Evolutionary conservation across 164 flowering plant genomes (phyloP), one percentile per base, ranked within the genome.

Genomic region (Euptelea pleiosperma): DNA sequence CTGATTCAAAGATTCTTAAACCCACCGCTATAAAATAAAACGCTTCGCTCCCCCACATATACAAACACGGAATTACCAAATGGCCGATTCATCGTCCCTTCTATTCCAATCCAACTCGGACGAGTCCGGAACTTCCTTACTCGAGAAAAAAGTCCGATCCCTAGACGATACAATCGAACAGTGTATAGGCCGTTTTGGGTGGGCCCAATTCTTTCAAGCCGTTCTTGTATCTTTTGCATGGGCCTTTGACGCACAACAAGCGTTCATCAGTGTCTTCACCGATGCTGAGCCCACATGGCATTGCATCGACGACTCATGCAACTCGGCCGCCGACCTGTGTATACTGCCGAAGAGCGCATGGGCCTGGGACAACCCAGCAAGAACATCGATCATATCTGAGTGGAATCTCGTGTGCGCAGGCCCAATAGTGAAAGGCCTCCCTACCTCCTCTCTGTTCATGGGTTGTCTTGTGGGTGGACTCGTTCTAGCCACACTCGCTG

Each of bases 381-480:
- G 55, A 29, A 34, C 73, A 1, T 70, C 86, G 1, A 62, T 69
- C 28, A 48, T 85, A 8, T 81, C 89, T 0, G 82, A 83, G 25
- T 85, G 83, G 83, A 59, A 46, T 9, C 69, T 83, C 0, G 40
- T 67, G 31, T 77, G 85, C 41, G 35, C 75, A 3, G 54, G 57
- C 29, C 58, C 86, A 0, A 6, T 86, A 43, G 2, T 86, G 34
- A 61, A 56, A 0, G 81, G 89, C 25, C 42, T 86, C 1, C 85
- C 89, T 0, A 67, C 84, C 0, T 73, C 89, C 2, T 65, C 84
- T 15, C 82, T 79, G 67, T 85, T 76, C 65, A 25, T 66, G 7
- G 89, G 92, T 0, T 83, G 84, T 56, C 54, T 86, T 3, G 45
- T 53, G 0, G 92, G 87, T n/a, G 87, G 86, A 0, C 46, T 78